These are phyloP conservation scores for Lathyrus tuberosus DNA, from an alignment of 306 rosid genomes.

Conservation along the genomic window DNA sequence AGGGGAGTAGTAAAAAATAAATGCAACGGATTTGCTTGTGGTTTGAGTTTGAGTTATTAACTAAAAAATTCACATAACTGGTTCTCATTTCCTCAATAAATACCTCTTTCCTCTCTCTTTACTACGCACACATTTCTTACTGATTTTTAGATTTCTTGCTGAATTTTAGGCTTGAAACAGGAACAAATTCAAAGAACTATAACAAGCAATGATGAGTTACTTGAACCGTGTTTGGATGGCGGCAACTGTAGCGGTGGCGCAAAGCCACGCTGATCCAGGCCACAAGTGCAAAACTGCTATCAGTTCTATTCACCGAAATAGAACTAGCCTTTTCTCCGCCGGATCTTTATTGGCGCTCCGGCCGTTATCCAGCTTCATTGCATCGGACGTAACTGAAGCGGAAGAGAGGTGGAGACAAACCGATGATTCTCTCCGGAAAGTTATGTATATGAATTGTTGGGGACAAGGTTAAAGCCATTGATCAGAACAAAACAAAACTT, in stretches of 20 bases:
- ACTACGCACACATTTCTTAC: not conserved
- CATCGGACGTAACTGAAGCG: slow-evolving; percentile 50
- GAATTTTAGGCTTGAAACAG: too few relatives aligned
- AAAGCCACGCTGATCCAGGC: slow-evolving; percentile 68
- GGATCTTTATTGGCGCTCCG: slow-evolving; percentile 46
- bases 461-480: slow-evolving; percentile 62
- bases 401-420: slow-evolving; percentile 47
- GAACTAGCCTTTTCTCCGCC: slow-evolving; percentile 46
- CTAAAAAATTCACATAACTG: not conserved
- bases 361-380: slow-evolving; percentile 42
- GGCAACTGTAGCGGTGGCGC: slow-evolving; percentile 73
- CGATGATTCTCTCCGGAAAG: slow-evolving; percentile 78
- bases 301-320: slow-evolving; percentile 55
- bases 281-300: slow-evolving; percentile 61
- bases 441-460: slow-evolving; percentile 96
- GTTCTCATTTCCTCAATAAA: slow-evolving; percentile 37
- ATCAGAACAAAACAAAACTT: too few relatives aligned
- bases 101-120: not conserved
- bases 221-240: slow-evolving; percentile 71
- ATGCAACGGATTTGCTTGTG: not conserved
- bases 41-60: not conserved
- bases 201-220: slow-evolving; percentile 51
- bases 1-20: too few relatives aligned
- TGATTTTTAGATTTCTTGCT: too few relatives aligned
- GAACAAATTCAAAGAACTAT: not conserved